Evolutionary conservation across 164 flowering plant genomes (phyloP), one percentile per base, ranked within the genome.

Genomic region (Dillenia turbinata): DNA sequence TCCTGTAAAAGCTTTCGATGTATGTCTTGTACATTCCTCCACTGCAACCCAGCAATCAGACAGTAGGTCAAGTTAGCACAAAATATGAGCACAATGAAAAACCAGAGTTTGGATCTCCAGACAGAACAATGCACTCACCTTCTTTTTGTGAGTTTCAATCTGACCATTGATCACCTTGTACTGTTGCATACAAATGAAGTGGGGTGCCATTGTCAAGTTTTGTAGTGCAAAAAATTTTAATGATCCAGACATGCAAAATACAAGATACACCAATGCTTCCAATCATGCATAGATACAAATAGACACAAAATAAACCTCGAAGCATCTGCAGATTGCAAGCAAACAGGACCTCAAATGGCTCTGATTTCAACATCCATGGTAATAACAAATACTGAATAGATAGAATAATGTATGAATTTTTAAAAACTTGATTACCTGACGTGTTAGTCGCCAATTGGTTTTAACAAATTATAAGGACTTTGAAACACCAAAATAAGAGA

Each of bases 121-220:
- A 45, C 15, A 57, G 14, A 4, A 49, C 1, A 8, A 12, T 50
- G 14, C 12, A 16, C 1, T 8, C 61, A 81, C 85, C 82, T 78
- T 81, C 44, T 76, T 81, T 73, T 61, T 78, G 57, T 9, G 8
- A 22, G 73, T 78, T 0, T 74, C 80, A 17, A 72, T 76, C 68
- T 76, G 85, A 58, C 50, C 73, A 12, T 43, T 8, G 15, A 81
- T 26, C 16, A 47, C 58, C 24, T 57, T 26, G 45, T 44, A 51
- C 82, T 78, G 77, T 54, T 12, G 43, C 15, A 43, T 22, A 54
- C 15, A 10, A 10, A 67, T 22, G 55, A 53, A 12, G 9, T 8
- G 14, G 2, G 17, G 8, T 8, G 26, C 5, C 14, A 56, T 14
- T 13, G 59, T 47, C 13, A 44, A 3, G 10, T 12, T 3, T 15